A percentile compares a stretch with the other conserved stretches of the same genome.
These are phyloP conservation scores for Xylaria sp. DNA, from an alignment of 2,329 filamentous ascomycete genomes.

Conservation along the genomic window DNA sequence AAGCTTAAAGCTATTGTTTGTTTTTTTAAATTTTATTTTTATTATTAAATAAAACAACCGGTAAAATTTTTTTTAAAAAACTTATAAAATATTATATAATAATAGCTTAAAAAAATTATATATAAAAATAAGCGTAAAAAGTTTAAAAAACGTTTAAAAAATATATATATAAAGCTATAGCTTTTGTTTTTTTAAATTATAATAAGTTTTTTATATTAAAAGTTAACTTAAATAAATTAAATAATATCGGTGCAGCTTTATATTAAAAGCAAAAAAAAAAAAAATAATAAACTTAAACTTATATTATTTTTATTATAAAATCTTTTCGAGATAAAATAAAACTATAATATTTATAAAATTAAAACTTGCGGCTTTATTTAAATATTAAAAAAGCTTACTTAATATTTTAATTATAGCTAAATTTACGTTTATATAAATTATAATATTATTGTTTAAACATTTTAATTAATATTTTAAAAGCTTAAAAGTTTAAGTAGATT, in stretches of 20 bases:
- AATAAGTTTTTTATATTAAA: conserved; percentile 3
- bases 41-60: background rate
- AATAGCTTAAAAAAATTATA: background rate
- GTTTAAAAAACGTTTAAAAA: conserved; percentile 4
- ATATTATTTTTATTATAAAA: conserved; percentile 2
- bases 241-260: background rate
- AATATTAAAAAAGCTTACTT: conserved; percentile 7
- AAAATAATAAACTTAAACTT: background rate
- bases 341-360: conserved; percentile 14
- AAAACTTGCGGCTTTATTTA: conserved; percentile 5
- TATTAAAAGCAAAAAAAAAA: conserved; percentile 5
- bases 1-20: background rate
- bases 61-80: background rate
- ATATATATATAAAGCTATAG: conserved; percentile 1
- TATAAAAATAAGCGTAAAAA: conserved; percentile 3
- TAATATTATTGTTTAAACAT: conserved; percentile 1
- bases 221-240: background rate
- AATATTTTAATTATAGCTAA: conserved; percentile 11
- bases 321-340: background rate
- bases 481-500: background rate
- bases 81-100: background rate
- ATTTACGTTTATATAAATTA: conserved; percentile 10
- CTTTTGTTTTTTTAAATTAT: background rate
- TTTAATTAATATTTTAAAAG: conserved; percentile 4
- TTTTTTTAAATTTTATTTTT: background rate